Conservation (phyloP, 2,329 filamentous ascomycete species). For the Trichoderma koningiopsis region DNA sequence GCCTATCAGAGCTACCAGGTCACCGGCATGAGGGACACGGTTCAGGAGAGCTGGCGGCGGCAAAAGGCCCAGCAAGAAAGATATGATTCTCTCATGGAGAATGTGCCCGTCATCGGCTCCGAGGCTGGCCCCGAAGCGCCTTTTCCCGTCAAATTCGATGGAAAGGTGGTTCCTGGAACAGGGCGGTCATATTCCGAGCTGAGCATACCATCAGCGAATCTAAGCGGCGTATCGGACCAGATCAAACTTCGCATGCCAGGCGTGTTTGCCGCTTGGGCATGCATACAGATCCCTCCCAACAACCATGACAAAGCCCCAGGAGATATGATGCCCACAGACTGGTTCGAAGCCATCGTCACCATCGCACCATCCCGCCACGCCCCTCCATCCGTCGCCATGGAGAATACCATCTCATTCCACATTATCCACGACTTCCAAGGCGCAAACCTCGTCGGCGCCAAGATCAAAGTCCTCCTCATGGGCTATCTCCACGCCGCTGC, state of each 20-base stretch:
- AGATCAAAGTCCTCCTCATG: constrained; percentile 60
- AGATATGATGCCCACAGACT: constrained; percentile 44
- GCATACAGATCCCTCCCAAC: constrained; percentile 38
- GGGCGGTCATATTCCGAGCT: constrained; percentile 44
- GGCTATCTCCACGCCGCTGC: constrained; percentile 54
- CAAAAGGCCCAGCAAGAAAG: constrained; percentile 34
- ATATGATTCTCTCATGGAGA: constrained; percentile 42
- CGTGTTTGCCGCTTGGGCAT: constrained; percentile 67
- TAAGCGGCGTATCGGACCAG: constrained; percentile 54
- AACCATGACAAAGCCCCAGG: constrained; percentile 31
- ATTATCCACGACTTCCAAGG: constrained; percentile 55
- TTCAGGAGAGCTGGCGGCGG: constrained; percentile 42
- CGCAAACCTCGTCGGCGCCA: constrained; percentile 44
- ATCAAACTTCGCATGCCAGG: constrained; percentile 58
- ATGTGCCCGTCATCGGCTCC: constrained; percentile 42
- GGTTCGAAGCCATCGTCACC: constrained; percentile 62
- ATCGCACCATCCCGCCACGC: constrained; percentile 54
- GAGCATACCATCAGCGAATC: constrained; percentile 56
- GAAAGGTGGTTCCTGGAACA: constrained; percentile 50
- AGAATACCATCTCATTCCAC: constrained; percentile 56
- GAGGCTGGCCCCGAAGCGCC: constrained; percentile 56
- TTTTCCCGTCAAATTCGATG: constrained; percentile 56
- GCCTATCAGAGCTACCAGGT: constrained; percentile 42
- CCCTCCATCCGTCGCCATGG: constrained; percentile 49
- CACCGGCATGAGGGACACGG: constrained; percentile 33